phyloP scores from a whole-genome alignment of 495 filamentous ascomycete genomes.

The Tuber magnatum region DNA sequence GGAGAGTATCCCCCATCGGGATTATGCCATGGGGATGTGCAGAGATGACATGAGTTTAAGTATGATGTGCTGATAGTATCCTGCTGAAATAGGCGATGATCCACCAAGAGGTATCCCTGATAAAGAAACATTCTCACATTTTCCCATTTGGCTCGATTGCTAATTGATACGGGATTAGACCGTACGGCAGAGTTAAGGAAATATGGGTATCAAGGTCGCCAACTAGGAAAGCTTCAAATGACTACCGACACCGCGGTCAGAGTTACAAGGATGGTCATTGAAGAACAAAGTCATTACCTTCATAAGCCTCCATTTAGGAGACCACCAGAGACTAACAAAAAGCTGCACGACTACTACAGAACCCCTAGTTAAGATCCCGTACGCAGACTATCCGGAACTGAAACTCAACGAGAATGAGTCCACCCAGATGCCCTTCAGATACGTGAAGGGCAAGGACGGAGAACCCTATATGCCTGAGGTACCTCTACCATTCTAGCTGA shows the following conservation, averaged over 20 bases:
- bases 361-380: conserved; percentile 65
- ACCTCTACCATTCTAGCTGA: conserved; percentile 25
- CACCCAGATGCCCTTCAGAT: conserved; percentile 95
- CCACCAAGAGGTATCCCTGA: conserved; percentile 67
- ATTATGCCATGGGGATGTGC: conserved; percentile 7
- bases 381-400: conserved; percentile 80
- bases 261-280: conserved; percentile 80
- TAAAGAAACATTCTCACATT: conserved; percentile 11
- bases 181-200: conserved; percentile 85
- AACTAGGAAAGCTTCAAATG: conserved; percentile 92
- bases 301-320: conserved; percentile 1
- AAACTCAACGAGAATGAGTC: conserved; percentile 83
- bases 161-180: conserved; percentile 49
- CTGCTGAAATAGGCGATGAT: conserved; percentile 64
- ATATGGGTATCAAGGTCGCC: conserved; percentile 82
- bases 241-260: conserved; percentile 95
- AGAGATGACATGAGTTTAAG: conserved; percentile 16
- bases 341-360: conserved; percentile 46
- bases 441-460: conserved; percentile 67
- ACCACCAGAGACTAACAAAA: conserved; percentile 5
- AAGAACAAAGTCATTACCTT: conserved; percentile 59
- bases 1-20: conserved; percentile 14
- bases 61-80: conserved; percentile 16
- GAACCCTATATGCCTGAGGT: conserved; percentile 86
- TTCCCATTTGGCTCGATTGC: conserved; percentile 1